Percentiles rank a stretch among this genome's conserved stretches.
Conservation (phyloP, 169 alveolate species). For the Cryptosporidium sp. region DNA sequence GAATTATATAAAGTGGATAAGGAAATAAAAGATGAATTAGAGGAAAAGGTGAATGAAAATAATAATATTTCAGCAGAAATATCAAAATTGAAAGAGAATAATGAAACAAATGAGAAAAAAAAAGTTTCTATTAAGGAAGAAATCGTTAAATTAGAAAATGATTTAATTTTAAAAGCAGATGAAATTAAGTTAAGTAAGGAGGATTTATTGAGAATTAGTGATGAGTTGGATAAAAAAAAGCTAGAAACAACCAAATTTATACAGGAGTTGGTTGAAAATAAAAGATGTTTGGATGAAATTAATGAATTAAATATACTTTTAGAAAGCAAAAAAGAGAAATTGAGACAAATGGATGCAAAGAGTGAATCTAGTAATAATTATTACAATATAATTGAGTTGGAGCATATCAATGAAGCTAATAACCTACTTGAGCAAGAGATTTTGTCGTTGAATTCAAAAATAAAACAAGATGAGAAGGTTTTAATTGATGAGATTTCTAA, state of each 20-base stretch:
- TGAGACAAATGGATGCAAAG: slow-evolving; percentile 4
- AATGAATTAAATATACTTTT: slow-evolving; percentile 1
- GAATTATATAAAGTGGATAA: slow-evolving; percentile 20
- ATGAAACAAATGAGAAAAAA: slow-evolving; percentile 36
- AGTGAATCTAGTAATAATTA: slow-evolving; percentile 5
- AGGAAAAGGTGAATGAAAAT: slow-evolving; percentile 8
- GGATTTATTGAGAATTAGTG: slow-evolving; percentile 3
- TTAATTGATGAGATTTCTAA: neutral
- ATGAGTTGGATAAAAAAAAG: slow-evolving; percentile 47
- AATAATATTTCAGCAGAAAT: slow-evolving; percentile 3
- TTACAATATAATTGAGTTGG: slow-evolving; percentile 19
- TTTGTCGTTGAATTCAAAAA: neutral
- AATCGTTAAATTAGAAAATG: slow-evolving; percentile 20
- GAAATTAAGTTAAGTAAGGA: slow-evolving; percentile 52
- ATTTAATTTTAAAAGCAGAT: neutral
- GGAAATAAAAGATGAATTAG: slow-evolving; percentile 36
- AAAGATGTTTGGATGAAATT: neutral
- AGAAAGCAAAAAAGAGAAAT: neutral
- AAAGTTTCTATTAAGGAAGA: neutral
- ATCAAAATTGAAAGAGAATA: neutral
- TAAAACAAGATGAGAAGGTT: slow-evolving; percentile 9
- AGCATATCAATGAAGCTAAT: slow-evolving; percentile 45
- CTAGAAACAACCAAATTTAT: slow-evolving; percentile 11
- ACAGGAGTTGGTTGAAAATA: slow-evolving; percentile 37
- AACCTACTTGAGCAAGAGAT: slow-evolving; percentile 8